Percentiles rank a stretch among this genome's conserved stretches.
Conservation (phyloP, 2,329 filamentous ascomycete species). For the Sclerotinia sclerotiorum region DNA sequence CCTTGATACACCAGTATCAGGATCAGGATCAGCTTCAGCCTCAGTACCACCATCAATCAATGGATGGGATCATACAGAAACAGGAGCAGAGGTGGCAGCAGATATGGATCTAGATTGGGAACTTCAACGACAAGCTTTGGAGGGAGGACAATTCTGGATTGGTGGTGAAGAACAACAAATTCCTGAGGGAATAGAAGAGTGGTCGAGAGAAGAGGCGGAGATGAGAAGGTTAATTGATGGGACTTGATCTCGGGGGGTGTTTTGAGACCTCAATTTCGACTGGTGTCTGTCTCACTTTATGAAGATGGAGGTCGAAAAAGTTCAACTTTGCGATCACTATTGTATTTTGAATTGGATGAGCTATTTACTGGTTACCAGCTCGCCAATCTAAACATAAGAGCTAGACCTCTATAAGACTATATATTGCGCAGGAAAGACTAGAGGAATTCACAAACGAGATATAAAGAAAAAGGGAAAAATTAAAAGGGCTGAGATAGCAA, state of each 20-base stretch:
- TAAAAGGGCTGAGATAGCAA: conserved; percentile 11
- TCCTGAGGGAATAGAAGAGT: conserved; percentile 7
- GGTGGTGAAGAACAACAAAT: conserved; percentile 27
- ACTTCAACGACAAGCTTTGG: conserved; percentile 31
- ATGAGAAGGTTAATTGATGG: conserved; percentile 38
- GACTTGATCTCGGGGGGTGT: not conserved
- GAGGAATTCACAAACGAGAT: not conserved
- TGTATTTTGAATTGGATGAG: not conserved
- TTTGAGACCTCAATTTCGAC: not conserved
- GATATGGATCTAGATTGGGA: conserved; percentile 35
- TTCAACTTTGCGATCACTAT: too few species aligned
- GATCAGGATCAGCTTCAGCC: not conserved
- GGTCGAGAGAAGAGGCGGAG: conserved; percentile 31
- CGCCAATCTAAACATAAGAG: not conserved
- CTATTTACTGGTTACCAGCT: not conserved
- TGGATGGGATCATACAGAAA: not conserved
- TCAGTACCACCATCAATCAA: conserved; percentile 13
- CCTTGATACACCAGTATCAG: not conserved
- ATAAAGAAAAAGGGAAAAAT: not conserved
- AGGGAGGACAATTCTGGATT: conserved; percentile 37
- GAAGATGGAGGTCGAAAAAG: not conserved
- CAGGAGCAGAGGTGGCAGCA: not conserved
- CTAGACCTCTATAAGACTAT: rapidly evolving
- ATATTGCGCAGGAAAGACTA: too few species aligned
- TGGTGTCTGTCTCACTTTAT: not conserved